Evolutionary conservation across 768 basidiomycete genomes (phyloP).

Genomic region (Boletus reticuloceps): DNA sequence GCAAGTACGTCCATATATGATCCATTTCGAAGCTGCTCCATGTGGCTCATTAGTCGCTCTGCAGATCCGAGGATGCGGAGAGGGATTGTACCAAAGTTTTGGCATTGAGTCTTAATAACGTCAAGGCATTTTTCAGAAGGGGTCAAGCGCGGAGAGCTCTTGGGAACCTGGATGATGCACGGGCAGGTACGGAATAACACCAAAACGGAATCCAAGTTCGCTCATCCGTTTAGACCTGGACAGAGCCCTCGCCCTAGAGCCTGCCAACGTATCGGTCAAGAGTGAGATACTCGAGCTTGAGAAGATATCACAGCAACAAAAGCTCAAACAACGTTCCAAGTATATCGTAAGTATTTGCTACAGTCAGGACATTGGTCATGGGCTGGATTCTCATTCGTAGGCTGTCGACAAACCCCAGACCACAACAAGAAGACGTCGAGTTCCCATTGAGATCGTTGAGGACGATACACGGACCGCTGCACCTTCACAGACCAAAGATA

Average conservation of each 20-base stretch:
- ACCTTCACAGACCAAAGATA: constrained; percentile 5
- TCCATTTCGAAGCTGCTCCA: background rate
- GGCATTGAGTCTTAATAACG: constrained; percentile 51
- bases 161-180: constrained; percentile 55
- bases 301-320: constrained; percentile 31
- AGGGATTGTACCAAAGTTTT: constrained; percentile 75
- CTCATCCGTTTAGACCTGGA: constrained; percentile 51
- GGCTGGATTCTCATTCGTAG: constrained; percentile 11
- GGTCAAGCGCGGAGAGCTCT: constrained; percentile 66
- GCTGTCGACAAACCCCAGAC: background rate
- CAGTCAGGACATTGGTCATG: background rate
- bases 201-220: background rate
- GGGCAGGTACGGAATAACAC: constrained; percentile 43
- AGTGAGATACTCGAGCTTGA: constrained; percentile 58
- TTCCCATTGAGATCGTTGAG: constrained; percentile 65
- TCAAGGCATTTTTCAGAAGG: constrained; percentile 79
- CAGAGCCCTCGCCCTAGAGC: constrained; percentile 57
- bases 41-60: constrained; percentile 1
- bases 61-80: constrained; percentile 75
- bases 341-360: constrained; percentile 14
- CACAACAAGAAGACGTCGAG: constrained; percentile 47
- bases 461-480: background rate
- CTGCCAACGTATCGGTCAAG: constrained; percentile 59
- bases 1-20: constrained; percentile 67
- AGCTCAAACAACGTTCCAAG: constrained; percentile 38